A percentile compares a stretch with the other conserved stretches of the same genome.
Conservation (phyloP, 225 moss, liverwort and hornwort species). For the Polytrichum commune region DNA sequence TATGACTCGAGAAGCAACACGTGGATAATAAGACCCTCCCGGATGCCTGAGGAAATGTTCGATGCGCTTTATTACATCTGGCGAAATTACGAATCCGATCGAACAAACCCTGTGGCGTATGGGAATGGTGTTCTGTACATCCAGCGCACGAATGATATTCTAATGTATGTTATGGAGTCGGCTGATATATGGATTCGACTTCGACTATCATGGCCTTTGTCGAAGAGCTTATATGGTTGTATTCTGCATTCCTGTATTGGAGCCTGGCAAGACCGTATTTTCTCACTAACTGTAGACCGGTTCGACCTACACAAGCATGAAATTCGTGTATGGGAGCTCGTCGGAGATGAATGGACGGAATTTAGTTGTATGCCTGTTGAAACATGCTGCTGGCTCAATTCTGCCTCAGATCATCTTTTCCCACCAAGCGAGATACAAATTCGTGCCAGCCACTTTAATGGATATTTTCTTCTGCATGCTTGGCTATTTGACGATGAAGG, state of each 20-base stretch:
- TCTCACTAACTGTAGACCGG: background rate
- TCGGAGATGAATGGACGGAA: constrained; percentile 3
- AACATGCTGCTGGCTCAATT: background rate
- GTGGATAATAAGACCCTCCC: constrained; percentile 7
- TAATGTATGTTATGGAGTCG: background rate
- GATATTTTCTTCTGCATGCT: background rate
- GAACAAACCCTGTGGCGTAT: background rate
- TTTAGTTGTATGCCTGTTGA: constrained; percentile 2
- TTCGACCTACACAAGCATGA: background rate
- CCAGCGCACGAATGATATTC: background rate
- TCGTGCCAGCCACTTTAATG: background rate
- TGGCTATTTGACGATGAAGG: background rate
- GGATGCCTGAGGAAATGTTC: constrained; percentile 5
- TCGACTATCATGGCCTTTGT: background rate
- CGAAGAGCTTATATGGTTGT: background rate
- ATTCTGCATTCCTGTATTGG: background rate
- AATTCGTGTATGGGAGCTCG: constrained; percentile 2
- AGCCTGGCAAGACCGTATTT: constrained; percentile 1
- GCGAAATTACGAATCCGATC: background rate
- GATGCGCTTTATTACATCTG: background rate
- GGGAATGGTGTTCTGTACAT: background rate
- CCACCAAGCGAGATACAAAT: background rate
- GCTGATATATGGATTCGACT: background rate
- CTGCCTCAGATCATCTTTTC: background rate
- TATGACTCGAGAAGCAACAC: constrained; percentile 8